These are phyloP conservation scores for Sporothrix phasma DNA, from an alignment of 2,329 filamentous ascomycete species.

Conservation along the genomic window DNA sequence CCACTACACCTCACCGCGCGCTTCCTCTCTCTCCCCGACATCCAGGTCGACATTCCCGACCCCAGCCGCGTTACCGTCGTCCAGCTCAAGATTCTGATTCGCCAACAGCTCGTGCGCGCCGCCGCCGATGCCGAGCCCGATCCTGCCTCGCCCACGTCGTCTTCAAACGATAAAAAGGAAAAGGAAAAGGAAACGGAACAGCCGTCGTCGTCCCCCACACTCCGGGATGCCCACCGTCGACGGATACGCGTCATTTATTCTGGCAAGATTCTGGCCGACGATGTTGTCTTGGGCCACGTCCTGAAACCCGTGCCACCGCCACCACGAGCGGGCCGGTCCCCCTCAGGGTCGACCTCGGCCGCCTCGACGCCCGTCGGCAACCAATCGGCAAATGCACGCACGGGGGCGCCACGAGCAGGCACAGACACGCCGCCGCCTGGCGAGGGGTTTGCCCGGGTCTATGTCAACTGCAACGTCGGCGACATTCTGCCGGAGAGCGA, in stretches of 20 bases:
- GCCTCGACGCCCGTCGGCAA: conserved; percentile 15
- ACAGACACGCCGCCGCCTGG: not conserved
- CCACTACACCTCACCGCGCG: conserved; percentile 73
- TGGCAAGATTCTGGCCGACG: conserved; percentile 75
- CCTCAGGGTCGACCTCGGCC: conserved; percentile 20
- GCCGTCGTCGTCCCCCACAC: not conserved
- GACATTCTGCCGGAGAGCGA: conserved; percentile 59
- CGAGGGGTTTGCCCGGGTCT: conserved; percentile 49
- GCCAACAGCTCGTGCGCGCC: conserved; percentile 45
- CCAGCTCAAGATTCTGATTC: conserved; percentile 73
- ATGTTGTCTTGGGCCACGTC: conserved; percentile 54
- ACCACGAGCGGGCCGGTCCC: conserved; percentile 31
- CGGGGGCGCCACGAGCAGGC: not conserved
- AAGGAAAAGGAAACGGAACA: not conserved
- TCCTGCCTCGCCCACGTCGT: conserved; percentile 32
- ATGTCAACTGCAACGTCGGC: conserved; percentile 89
- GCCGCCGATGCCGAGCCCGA: conserved; percentile 33
- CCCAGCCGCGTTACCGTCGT: conserved; percentile 63
- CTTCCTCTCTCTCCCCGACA: conserved; percentile 79
- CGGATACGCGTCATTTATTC: conserved; percentile 84
- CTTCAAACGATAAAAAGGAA: not conserved
- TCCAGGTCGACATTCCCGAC: conserved; percentile 62
- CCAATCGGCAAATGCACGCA: not conserved
- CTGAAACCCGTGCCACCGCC: conserved; percentile 54
- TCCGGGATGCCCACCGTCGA: conserved; percentile 35